Percentiles rank a stretch among this genome's conserved stretches.
These are phyloP conservation scores for Colletotrichum acutatum DNA, from an alignment of 2,329 filamentous ascomycete species.

Conservation along the genomic window DNA sequence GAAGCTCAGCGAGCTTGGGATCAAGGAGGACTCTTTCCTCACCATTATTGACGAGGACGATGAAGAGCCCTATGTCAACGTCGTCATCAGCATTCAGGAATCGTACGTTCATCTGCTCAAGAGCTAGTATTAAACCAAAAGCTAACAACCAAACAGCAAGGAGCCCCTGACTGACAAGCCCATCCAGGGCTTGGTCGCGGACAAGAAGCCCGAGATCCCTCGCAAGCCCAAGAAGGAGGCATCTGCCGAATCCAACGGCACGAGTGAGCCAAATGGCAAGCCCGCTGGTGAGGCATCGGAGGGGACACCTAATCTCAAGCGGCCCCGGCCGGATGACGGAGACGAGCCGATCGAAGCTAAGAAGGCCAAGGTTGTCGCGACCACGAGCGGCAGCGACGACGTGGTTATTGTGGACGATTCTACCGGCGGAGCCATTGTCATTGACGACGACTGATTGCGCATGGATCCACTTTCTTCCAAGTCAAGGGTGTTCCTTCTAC, in stretches of 20 bases:
- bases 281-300: slow-evolving; percentile 48
- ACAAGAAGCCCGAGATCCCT: slow-evolving; percentile 60
- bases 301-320: slow-evolving; percentile 54
- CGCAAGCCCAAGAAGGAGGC: slow-evolving; percentile 61
- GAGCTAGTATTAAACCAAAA: neutral
- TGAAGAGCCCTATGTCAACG: slow-evolving; percentile 78
- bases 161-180: slow-evolving; percentile 61
- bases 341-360: slow-evolving; percentile 53
- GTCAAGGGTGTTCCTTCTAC: slow-evolving; percentile 1
- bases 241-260: slow-evolving; percentile 51
- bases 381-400: slow-evolving; percentile 55
- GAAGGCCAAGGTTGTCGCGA: slow-evolving; percentile 57
- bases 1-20: slow-evolving; percentile 81
- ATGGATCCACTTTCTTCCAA: slow-evolving; percentile 6
- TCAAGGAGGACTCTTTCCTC: slow-evolving; percentile 79
- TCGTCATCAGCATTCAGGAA: slow-evolving; percentile 77
- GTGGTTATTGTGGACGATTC: slow-evolving; percentile 47
- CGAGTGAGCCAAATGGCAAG: slow-evolving; percentile 54
- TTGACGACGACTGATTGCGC: slow-evolving; percentile 67
- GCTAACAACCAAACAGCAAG: slow-evolving; percentile 51
- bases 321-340: slow-evolving; percentile 55
- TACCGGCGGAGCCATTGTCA: slow-evolving; percentile 72
- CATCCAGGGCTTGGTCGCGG: slow-evolving; percentile 59
- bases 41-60: slow-evolving; percentile 88
- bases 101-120: slow-evolving; percentile 56